phyloP scores from a whole-genome alignment of 768 basidiomycete genomes.

The Lentinula edodes region DNA sequence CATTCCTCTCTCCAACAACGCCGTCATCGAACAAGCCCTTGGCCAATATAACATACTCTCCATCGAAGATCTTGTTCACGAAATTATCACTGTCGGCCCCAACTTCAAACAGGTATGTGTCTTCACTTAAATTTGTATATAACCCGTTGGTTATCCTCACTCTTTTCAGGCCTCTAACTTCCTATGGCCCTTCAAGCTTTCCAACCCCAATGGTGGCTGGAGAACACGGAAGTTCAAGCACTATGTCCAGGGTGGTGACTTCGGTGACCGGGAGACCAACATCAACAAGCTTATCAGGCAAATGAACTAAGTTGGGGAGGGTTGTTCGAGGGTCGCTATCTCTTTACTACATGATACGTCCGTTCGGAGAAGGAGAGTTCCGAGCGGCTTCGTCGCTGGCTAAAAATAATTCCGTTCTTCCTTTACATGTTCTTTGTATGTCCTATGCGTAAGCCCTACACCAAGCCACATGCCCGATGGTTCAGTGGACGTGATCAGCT shows the following conservation, averaged over 20 bases:
- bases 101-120: slow-evolving; percentile 94
- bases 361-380: slow-evolving; percentile 2
- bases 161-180: slow-evolving; percentile 74
- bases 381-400: slow-evolving; percentile 5
- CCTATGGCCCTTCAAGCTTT: slow-evolving; percentile 99
- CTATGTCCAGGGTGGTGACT: slow-evolving; percentile 94
- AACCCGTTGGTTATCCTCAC: slow-evolving; percentile 6
- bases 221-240: slow-evolving; percentile 97
- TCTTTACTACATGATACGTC: slow-evolving; percentile 6
- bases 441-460: slow-evolving; percentile 7
- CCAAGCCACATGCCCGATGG: neutral
- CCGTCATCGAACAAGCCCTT: slow-evolving; percentile 84
- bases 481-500: too few species aligned
- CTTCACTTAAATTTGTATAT: neutral
- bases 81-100: slow-evolving; percentile 90
- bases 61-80: slow-evolving; percentile 96
- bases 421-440: slow-evolving; percentile 6
- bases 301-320: slow-evolving; percentile 63
- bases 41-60: slow-evolving; percentile 95
- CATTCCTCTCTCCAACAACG: slow-evolving; percentile 91
- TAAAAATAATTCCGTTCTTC: slow-evolving; percentile 5
- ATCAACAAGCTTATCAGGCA: slow-evolving; percentile 97
- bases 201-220: slow-evolving; percentile 99
- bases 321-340: neutral
- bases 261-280: slow-evolving; percentile 93